Conservation (phyloP, 495 filamentous ascomycete genomes). For the Articulospora tetracladia region DNA sequence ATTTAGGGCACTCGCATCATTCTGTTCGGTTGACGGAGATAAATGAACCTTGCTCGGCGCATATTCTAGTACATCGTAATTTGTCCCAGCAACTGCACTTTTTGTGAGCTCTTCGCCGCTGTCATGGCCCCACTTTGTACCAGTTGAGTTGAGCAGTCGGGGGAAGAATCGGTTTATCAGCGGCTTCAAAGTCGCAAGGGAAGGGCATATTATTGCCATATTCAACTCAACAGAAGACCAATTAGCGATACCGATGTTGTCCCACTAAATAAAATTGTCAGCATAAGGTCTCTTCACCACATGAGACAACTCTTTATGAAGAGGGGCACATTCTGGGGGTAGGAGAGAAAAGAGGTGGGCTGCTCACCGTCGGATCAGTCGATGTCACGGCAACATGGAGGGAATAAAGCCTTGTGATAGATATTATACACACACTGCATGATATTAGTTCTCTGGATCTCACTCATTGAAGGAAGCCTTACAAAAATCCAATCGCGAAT, state of each 20-base stretch:
- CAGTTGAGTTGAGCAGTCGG: background rate
- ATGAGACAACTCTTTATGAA: too few relatives aligned
- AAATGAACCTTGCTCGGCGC: background rate
- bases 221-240: constrained; percentile 57
- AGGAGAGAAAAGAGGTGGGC: too few relatives aligned
- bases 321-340: too few relatives aligned
- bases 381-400: constrained; percentile 39
- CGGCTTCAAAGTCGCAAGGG: constrained; percentile 51
- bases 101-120: background rate
- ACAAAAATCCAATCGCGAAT: constrained; percentile 37
- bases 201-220: constrained; percentile 54
- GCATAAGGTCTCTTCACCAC: too few relatives aligned
- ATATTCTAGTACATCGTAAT: background rate
- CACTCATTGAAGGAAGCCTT: background rate
- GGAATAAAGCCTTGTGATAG: constrained; percentile 50
- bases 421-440: constrained; percentile 48
- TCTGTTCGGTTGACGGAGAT: background rate
- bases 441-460: background rate
- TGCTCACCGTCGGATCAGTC: constrained; percentile 46
- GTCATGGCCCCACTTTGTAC: background rate
- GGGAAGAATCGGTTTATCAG: constrained; percentile 37
- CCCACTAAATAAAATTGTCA: too few relatives aligned
- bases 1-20: background rate
- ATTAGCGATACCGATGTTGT: constrained; percentile 54
- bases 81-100: background rate